Conservation (phyloP, 2,329 filamentous ascomycete genomes). For the Colletotrichum euphorbiae region DNA sequence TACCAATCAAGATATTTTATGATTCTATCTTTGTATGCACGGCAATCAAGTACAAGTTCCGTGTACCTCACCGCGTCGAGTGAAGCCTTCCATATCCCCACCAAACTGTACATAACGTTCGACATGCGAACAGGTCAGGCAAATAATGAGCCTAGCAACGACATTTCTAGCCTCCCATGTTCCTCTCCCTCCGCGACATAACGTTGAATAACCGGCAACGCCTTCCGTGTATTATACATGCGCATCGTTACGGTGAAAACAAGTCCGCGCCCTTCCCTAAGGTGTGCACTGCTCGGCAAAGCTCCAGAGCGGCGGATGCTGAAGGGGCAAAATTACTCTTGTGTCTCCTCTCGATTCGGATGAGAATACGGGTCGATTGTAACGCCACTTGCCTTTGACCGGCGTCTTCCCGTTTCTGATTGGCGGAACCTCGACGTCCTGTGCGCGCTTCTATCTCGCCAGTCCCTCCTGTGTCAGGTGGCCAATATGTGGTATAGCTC, state of each 20-base stretch:
- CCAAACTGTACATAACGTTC: conserved; percentile 1
- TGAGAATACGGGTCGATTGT: background rate
- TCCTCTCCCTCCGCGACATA: background rate
- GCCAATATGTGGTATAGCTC: conserved; percentile 25
- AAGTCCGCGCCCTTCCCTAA: background rate
- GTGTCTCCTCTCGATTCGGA: background rate
- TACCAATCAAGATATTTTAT: conserved; percentile 17
- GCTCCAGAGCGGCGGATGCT: background rate
- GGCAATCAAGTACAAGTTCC: background rate
- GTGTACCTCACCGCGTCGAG: background rate
- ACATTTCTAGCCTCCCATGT: background rate
- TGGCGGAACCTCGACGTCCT: conserved; percentile 2
- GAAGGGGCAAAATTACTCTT: background rate
- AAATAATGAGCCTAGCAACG: background rate
- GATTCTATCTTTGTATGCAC: background rate
- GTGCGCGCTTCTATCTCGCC: conserved; percentile 23
- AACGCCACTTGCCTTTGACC: background rate
- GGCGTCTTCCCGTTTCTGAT: background rate
- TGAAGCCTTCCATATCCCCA: no score
- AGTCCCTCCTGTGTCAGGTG: conserved; percentile 34
- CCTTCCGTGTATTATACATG: conserved; percentile 8
- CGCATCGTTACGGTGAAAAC: background rate
- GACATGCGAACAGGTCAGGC: no score
- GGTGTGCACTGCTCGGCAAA: background rate
- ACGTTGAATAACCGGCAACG: conserved; percentile 13